Base-by-base conservation (phyloP, 176 grass and related monocot genomes). In the Saccharum officinarum region DNA sequence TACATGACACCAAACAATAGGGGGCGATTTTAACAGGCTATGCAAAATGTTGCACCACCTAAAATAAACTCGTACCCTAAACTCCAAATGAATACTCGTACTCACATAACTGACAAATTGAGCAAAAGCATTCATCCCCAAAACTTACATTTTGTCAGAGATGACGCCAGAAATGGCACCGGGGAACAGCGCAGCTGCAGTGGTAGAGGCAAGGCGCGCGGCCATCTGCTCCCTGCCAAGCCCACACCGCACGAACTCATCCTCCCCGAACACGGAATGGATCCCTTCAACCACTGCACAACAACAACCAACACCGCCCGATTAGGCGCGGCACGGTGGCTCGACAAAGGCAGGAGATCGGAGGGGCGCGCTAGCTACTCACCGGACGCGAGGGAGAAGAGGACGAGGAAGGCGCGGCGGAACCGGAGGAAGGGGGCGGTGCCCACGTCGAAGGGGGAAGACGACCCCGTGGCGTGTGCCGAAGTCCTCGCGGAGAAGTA, bases 321-420 rank as follows among this genome's bases (percentile, higher is more conserved):
- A 64, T 76, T 20, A 85, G 14, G 10, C 4, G 10, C 13, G 47
- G 50, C 66, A 10, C 4, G 47, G 10, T 15, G 17, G 69, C 37
- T 36, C 52, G 8, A 64, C 17, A 39, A 15, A 44, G 18, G 59
- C 37, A 36, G 22, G 39, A 12, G 73, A 75, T 66, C 9, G 20
- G 46, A 49, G 54, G 69, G 49, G 10, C 31, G 34, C 36, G 68
- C 11, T 25, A 72, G 60, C 20, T 2, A 26, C 33, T 62, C 62
- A 98, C 97, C 97, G 71, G 97, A 91, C 34, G 92, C 97, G 42
- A 96, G 71, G 30, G 86, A 87, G 87, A 96, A 96, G 80, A 99
- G 71, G 37, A 92, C 40, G 30, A 99, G 87, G 84, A 99, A 94
- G 36, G 86, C 47, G 66, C 85, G 89, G 69, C 92, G 97, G 84